Evolutionary conservation across 2,329 filamentous ascomycete genomes (phyloP).

Genomic region (Penicillium sp.): DNA sequence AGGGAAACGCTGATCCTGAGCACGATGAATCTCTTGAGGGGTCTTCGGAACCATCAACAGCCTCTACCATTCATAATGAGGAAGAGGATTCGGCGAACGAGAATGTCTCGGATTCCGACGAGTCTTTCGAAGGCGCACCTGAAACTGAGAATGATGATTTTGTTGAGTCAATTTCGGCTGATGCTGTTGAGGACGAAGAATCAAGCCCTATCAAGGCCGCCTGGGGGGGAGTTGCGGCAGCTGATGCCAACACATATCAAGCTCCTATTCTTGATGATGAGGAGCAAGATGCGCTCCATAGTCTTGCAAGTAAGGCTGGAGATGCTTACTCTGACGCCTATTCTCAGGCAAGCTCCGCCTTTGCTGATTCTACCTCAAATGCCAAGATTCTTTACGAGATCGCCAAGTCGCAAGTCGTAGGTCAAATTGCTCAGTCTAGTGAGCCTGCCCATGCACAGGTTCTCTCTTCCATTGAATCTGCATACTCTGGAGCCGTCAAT

Average conservation of each 20-base stretch:
- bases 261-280: slow-evolving; percentile 46
- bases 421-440: slow-evolving; percentile 69
- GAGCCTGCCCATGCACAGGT: slow-evolving; percentile 42
- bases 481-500: slow-evolving; percentile 22
- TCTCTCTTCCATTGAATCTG: slow-evolving; percentile 29
- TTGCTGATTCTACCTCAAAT: slow-evolving; percentile 59
- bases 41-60: neutral
- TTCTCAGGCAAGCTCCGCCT: slow-evolving; percentile 47
- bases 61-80: neutral
- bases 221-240: slow-evolving; percentile 24
- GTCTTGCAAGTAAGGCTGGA: slow-evolving; percentile 51
- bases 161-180: slow-evolving; percentile 7
- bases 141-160: neutral
- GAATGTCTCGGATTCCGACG: neutral
- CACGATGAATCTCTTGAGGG: neutral
- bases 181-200: slow-evolving; percentile 51
- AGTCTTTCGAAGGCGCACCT: neutral
- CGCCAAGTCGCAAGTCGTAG: slow-evolving; percentile 68
- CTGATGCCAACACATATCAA: slow-evolving; percentile 16
- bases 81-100: neutral
- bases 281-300: slow-evolving; percentile 49
- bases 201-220: slow-evolving; percentile 30
- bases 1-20: slow-evolving; percentile 4
- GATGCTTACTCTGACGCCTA: slow-evolving; percentile 46
- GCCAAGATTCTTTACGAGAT: slow-evolving; percentile 69